Evolutionary conservation across 176 grass and related monocot genomes (phyloP).

Genomic region (Musa beccarii): DNA sequence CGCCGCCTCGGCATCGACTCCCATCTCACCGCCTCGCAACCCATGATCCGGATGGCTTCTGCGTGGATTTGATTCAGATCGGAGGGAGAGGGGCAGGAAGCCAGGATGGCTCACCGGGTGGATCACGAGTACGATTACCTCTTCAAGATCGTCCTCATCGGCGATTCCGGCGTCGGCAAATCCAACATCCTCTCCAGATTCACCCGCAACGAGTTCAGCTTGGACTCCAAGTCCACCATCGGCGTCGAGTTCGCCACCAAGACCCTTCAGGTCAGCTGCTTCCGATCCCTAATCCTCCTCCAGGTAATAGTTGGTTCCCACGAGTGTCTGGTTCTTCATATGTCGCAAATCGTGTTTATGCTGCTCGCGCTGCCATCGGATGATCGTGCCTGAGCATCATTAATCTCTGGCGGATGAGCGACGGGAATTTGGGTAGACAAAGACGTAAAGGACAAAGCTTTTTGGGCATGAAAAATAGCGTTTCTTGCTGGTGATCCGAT

Average conservation of each 20-base stretch:
- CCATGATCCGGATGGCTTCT: neutral
- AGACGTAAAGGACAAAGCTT: neutral
- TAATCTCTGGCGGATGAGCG: neutral
- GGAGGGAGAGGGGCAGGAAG: neutral
- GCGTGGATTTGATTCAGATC: neutral
- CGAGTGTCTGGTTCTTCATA: too few species aligned
- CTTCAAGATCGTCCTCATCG: constrained; percentile 14
- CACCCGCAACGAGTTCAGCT: constrained; percentile 17
- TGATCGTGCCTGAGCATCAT: neutral
- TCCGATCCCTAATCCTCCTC: neutral
- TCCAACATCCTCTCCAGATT: constrained; percentile 22
- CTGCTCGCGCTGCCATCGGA: neutral
- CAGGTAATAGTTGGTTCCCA: too few species aligned
- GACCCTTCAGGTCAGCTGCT: constrained; percentile 10
- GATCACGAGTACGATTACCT: constrained; percentile 9
- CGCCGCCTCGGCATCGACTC: neutral
- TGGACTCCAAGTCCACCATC: constrained; percentile 24
- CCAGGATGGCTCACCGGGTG: neutral
- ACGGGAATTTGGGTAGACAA: too few species aligned
- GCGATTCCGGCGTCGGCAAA: constrained; percentile 17
- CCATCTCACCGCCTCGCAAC: neutral
- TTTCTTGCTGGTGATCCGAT: too few species aligned
- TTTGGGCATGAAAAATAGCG: too few species aligned
- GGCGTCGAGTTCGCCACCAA: constrained; percentile 23
- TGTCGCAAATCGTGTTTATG: neutral